These are phyloP conservation scores for Gracilaria gracilis DNA, from an alignment of 23 red algal genomes.

Conservation along the genomic window DNA sequence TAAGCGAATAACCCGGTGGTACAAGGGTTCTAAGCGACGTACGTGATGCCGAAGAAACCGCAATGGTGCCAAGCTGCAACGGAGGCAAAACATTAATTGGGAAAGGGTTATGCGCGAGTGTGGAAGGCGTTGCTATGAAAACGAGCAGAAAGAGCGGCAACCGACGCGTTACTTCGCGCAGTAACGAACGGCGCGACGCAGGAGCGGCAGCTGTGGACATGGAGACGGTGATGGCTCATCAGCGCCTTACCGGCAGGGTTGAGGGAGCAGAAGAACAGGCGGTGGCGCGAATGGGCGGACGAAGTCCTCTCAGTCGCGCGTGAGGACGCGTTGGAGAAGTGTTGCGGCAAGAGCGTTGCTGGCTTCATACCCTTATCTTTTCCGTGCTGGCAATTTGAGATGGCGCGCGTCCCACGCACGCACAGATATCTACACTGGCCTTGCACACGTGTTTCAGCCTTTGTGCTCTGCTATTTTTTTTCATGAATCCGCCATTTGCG, in stretches of 20 bases:
- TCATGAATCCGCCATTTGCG: not conserved
- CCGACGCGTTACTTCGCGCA: constrained; percentile 26
- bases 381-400: not conserved
- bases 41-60: not conserved
- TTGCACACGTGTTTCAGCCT: constrained; percentile 17
- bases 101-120: constrained; percentile 33
- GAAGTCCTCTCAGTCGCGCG: not conserved
- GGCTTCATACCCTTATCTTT: not conserved
- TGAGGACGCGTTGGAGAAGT: not conserved
- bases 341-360: not conserved
- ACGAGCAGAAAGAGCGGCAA: constrained; percentile 29
- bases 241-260: not conserved
- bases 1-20: constrained; percentile 8
- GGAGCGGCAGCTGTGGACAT: constrained; percentile 39
- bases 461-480: not conserved
- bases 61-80: not conserved
- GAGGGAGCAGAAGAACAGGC: not conserved
- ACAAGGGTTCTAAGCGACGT: not conserved
- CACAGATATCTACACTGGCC: no score
- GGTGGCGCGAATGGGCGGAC: not conserved
- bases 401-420: not conserved
- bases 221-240: constrained; percentile 3
- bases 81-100: not conserved
- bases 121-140: constrained; percentile 19
- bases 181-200: constrained; percentile 33